These are phyloP conservation scores for Linum usitatissimum DNA, from an alignment of 345 rosid species.

Conservation along the genomic window DNA sequence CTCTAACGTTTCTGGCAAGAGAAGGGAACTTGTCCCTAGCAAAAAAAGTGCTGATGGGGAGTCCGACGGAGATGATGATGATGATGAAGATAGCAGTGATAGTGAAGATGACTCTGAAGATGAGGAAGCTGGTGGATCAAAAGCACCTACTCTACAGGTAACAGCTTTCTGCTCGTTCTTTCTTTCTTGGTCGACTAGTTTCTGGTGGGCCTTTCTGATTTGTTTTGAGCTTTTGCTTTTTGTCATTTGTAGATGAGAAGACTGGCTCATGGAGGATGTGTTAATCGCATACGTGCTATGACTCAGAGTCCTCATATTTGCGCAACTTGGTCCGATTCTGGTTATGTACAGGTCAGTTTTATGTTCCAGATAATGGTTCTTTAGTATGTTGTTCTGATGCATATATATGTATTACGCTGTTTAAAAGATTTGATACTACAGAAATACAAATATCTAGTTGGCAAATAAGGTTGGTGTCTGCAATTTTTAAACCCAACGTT, in stretches of 20 bases:
- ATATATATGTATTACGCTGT: too few species aligned
- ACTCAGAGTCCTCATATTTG: conserved; percentile 76
- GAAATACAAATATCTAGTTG: background rate
- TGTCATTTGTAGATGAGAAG: conserved; percentile 45
- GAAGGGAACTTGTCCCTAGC: conserved; percentile 57
- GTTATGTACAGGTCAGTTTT: conserved; percentile 72
- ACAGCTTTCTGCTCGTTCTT: conserved; percentile 7
- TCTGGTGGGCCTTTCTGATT: background rate
- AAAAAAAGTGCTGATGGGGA: conserved; percentile 31
- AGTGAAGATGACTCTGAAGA: conserved; percentile 68
- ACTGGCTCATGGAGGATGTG: conserved; percentile 75
- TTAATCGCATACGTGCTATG: conserved; percentile 92
- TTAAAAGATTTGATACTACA: background rate
- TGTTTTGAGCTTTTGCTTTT: conserved; percentile 8
- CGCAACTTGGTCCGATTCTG: conserved; percentile 89
- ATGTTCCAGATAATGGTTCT: background rate
- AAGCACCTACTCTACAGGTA: conserved; percentile 60
- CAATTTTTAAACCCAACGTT: background rate
- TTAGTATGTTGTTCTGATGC: too few species aligned
- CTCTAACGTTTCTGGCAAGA: conserved; percentile 68
- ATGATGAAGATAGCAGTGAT: conserved; percentile 44
- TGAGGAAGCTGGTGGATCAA: conserved; percentile 48
- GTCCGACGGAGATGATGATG: conserved; percentile 42
- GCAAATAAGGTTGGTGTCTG: background rate
- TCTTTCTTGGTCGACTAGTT: background rate